Evolutionary conservation across 2,329 filamentous ascomycete genomes (phyloP), one percentile per base, ranked within the genome.

Genomic region (Talaromyces islandicus): DNA sequence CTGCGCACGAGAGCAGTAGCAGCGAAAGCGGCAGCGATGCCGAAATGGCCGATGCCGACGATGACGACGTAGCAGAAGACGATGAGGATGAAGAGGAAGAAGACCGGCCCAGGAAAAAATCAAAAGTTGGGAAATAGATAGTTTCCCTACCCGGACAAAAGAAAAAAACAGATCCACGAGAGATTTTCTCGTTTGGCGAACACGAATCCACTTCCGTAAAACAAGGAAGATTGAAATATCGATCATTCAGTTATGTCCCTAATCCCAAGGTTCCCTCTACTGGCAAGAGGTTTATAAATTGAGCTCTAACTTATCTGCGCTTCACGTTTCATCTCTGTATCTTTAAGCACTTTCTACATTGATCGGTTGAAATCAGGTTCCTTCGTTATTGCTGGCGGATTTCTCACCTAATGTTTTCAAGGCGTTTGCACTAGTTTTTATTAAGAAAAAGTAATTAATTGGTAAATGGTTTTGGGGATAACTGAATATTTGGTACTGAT

Each of bases 1-100:
- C 90, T 57, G 88, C 85, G 52, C 93, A 97, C 71, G 91, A 96
- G 72, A 96, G 91, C 71, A 90, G 86, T 56, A 91, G 89, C 12
- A 87, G 83, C 19, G 87, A 82, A 59, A 88, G 85, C 66, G 88
- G 84, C 63, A 84, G 83, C 50, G 87, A 87, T 56, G 85, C 80
- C 66, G 85, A 79, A 50, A 88, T 83, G 73, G 83, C 78, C 32
- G 82, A 82, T 64, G 76, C 71, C 5, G 69, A 67, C 3, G 75
- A 71, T 35, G 69, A 68, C 7, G 74, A 70, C 43, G 76, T 67
- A 21, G 73, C 71, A 14, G 72, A 64, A 14, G 74, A 75, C 59
- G 76, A 73, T 57, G 79, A 74, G 7, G 75, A 69, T 56, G 76
- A 76, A 51, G 72, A 74, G 19, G 75, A 73, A 51, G 79, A 83